These are phyloP conservation scores for Metarhizium sp. DNA, from an alignment of 2,329 filamentous ascomycete genomes.

Conservation along the genomic window DNA sequence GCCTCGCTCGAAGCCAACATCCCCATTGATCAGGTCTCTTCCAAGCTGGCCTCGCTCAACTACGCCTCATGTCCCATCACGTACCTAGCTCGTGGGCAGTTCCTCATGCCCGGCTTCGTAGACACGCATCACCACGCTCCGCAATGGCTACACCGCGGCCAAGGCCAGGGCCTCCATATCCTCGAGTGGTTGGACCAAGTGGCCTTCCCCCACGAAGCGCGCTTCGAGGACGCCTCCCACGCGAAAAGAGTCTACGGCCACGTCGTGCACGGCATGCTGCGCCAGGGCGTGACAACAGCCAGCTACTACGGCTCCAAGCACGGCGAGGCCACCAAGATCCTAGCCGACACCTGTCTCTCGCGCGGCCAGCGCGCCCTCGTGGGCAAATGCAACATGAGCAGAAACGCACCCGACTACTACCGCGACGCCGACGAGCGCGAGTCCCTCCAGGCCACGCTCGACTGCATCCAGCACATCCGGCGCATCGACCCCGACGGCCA, in stretches of 20 bases:
- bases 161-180: slow-evolving; percentile 42
- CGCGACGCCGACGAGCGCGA: slow-evolving; percentile 34
- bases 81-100: slow-evolving; percentile 30
- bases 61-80: slow-evolving; percentile 3
- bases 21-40: slow-evolving; percentile 7
- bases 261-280: slow-evolving; percentile 48
- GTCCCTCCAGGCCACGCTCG: slow-evolving; percentile 38
- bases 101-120: slow-evolving; percentile 51
- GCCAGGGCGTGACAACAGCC: slow-evolving; percentile 53
- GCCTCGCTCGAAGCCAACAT: slow-evolving; percentile 12
- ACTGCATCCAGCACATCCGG: slow-evolving; percentile 38
- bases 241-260: slow-evolving; percentile 40
- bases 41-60: slow-evolving; percentile 8
- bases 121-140: slow-evolving; percentile 64
- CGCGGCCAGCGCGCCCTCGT: slow-evolving; percentile 50
- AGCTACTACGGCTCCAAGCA: slow-evolving; percentile 52
- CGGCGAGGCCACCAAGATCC: slow-evolving; percentile 43
- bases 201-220: slow-evolving; percentile 56
- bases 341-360: slow-evolving; percentile 42
- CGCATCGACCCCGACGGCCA: slow-evolving; percentile 31
- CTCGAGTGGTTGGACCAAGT: slow-evolving; percentile 55
- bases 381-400: slow-evolving; percentile 54
- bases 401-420: slow-evolving; percentile 46
- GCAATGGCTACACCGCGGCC: slow-evolving; percentile 39
- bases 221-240: slow-evolving; percentile 44